Base-by-base conservation (phyloP, 495 filamentous ascomycete genomes). In the Xylaria bambusicola region DNA sequence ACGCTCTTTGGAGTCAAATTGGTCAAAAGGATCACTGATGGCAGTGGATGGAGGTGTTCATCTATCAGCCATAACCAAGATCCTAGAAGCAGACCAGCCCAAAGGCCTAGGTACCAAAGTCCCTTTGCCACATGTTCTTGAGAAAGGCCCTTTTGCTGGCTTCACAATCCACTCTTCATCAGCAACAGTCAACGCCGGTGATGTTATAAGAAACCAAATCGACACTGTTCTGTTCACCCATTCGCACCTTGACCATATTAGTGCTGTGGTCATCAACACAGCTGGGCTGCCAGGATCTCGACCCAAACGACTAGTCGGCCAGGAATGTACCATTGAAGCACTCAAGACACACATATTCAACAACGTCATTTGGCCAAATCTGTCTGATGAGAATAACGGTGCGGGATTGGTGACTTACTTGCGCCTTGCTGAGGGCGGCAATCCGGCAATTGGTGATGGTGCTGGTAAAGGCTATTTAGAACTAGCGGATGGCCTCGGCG, bases 331-430 rank as follows among this genome's bases (percentile, higher is more conserved):
- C 33, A 91, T 98, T 42, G 78, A 87, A 13, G 92, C 93, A 2
- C 85, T 98, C 69, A 97, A 97, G 68, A 84, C 80, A 9, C 92
- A 98, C 72, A 88, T 98, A 56, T 98, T 98, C 77, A 98, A 98
- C 74, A 92, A 97, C 67, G 73, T 97, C 44, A 95, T 98, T 51
- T 98, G 95, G 95, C 94, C 94, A 0, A 98, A 98, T 63, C 77
- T 98, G 33, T 94, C 92, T 0, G 92, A 98, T 72, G 95, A 98
- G 75, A 92, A 96, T 70, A 91, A 91, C 29, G 94, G 95, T 13
- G 91, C 92, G 23, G 95, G 95, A 2, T 77, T 98, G 6, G 84
- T 98, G 27, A 96, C 91, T 8, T 98, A 96, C 63, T 89, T 91
- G 71, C 85, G 94, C 24, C 75, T 98, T 20, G 84, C 87, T 1